Evolutionary conservation across 2,329 filamentous ascomycete genomes (phyloP).

Genomic region (Colletotrichum noveboracense): DNA sequence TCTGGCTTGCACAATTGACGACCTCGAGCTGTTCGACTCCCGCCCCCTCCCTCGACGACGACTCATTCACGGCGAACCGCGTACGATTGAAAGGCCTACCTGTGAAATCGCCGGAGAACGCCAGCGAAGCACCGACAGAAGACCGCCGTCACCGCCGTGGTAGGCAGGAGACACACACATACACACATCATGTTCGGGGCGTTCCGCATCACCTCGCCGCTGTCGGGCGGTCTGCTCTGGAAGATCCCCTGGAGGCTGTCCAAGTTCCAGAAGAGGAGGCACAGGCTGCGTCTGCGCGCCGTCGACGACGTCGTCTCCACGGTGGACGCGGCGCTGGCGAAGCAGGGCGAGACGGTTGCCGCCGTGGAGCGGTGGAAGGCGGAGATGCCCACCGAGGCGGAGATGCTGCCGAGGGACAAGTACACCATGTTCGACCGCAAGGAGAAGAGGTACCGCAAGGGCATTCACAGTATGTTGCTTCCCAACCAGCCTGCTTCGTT

Average conservation of each 20-base stretch:
- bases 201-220: constrained; percentile 78
- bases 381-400: constrained; percentile 93
- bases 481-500: neutral
- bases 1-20: neutral
- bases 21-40: neutral
- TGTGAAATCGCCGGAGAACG: no score
- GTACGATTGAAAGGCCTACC: neutral
- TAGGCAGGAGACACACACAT: neutral
- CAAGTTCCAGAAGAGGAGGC: constrained; percentile 85
- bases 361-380: constrained; percentile 88
- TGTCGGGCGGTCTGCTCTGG: constrained; percentile 87
- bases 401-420: constrained; percentile 97
- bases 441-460: constrained; percentile 94
- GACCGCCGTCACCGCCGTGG: neutral
- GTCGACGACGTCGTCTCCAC: constrained; percentile 90
- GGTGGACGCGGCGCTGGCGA: constrained; percentile 77
- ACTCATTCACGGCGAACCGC: neutral
- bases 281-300: constrained; percentile 80
- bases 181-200: constrained; percentile 75
- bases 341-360: constrained; percentile 74
- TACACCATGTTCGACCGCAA: constrained; percentile 98
- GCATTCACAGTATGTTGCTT: constrained; percentile 86
- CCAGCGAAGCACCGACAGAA: neutral
- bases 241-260: constrained; percentile 98
- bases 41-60: neutral